These are phyloP conservation scores for Eimeria necatrix DNA, from an alignment of 169 alveolate genomes.

Conservation along the genomic window DNA sequence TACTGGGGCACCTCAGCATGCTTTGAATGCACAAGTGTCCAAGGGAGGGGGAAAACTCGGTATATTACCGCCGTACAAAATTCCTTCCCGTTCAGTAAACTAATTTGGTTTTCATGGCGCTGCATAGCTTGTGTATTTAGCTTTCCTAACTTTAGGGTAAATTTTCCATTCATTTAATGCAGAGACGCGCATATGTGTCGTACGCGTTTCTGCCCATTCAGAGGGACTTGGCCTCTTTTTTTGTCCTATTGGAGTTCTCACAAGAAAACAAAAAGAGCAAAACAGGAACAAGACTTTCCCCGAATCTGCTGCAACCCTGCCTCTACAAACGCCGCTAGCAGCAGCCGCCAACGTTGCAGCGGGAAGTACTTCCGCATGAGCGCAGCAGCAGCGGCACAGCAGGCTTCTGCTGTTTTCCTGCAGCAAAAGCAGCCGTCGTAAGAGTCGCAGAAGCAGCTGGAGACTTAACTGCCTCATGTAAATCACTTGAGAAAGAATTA, in stretches of 20 bases:
- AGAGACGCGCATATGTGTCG: neutral
- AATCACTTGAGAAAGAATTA: no score
- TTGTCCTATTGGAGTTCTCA: conserved; percentile 50
- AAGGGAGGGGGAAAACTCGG: neutral
- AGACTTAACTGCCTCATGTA: no score
- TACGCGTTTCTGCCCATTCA: neutral
- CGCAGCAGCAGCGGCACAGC: conserved; percentile 31
- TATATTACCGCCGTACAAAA: neutral
- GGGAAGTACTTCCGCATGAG: neutral
- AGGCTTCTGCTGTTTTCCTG: neutral
- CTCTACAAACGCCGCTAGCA: conserved; percentile 74
- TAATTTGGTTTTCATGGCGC: neutral
- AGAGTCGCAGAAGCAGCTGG: no score
- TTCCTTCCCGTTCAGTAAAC: neutral
- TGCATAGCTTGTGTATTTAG: neutral
- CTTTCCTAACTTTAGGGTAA: neutral
- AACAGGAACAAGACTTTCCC: neutral
- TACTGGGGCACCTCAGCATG: neutral
- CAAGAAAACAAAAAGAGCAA: neutral
- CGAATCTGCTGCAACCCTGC: conserved; percentile 71
- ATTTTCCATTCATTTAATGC: neutral
- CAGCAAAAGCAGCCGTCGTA: no score
- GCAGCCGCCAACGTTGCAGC: neutral
- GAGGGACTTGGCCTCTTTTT: conserved; percentile 65
- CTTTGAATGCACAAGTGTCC: neutral